Evolutionary conservation across 192 early-diverging fungal genomes (phyloP), one percentile per base, ranked within the genome.

Genomic region (Diversispora epigaea): DNA sequence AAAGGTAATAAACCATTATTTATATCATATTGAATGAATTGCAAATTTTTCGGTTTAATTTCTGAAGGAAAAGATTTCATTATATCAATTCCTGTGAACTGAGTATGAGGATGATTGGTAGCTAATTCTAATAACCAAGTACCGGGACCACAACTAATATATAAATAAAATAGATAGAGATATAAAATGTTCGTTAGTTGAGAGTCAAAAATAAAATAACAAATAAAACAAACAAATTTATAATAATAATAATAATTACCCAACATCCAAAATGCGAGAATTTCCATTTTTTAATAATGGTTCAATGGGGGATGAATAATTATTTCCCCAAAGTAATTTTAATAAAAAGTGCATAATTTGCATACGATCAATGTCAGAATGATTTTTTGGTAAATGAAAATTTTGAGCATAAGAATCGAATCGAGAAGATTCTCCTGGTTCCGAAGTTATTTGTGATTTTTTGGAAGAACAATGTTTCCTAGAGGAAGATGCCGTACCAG

Each of bases 81-180:
- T 71, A 83, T 77, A 52, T 83, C 82, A 0, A 80, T 72, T 11
- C 82, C 82, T 50, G 77, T 43, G 46, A 79, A 62, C 1, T 79
- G 77, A n/a, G 77, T 69, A 15, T 70, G 73, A 14, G 74, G 80
- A 44, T 80, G 79, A 11, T 81, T 75, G 32, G 67, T 70, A 14
- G 77, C 77, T 80, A 81, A 79, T 55, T 79, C 80, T 9, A 83
- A 52, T 6, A 79, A 73, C 80, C 80, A 81, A 9, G 76, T 71
- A 2, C 82, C 82, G 0, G 77, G 70, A 3, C 79, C 81, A 25
- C 65, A 67, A 14, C 65, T 58, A 58, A 25, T 58, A 17, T 58
- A 19, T 58, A n/a, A n/a, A n/a, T n/a, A n/a, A n/a, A n/a, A 3
- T 22, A 58, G 22, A 7, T 19, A 58, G 22, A 21, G 10, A 58